A percentile compares a stretch with the other conserved stretches of the same genome.
Evolutionary conservation across 805 yeast genomes (phyloP).

Genomic region (Maudiozyma barnettii): DNA sequence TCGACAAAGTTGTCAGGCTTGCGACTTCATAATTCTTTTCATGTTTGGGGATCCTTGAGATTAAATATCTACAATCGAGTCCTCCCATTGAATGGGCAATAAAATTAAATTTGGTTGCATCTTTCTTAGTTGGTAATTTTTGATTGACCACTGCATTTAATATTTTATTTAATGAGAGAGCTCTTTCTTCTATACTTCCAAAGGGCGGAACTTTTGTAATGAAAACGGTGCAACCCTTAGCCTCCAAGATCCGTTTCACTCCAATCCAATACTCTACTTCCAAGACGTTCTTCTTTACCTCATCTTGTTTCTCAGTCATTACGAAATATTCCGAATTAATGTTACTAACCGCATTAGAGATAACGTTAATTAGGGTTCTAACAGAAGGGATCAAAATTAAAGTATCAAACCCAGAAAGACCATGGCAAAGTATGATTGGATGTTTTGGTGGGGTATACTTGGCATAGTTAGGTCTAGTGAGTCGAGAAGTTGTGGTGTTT

Average conservation of each 20-base stretch:
- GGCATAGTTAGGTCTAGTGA: not conserved
- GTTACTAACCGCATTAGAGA: constrained; percentile 12
- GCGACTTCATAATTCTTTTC: constrained; percentile 44
- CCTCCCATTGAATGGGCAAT: constrained; percentile 96
- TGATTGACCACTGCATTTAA: constrained; percentile 25
- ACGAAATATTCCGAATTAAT: constrained; percentile 17
- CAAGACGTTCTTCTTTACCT: not conserved
- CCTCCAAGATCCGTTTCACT: constrained; percentile 48
- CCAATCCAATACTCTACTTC: constrained; percentile 70
- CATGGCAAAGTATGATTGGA: constrained; percentile 81
- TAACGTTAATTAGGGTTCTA: constrained; percentile 21
- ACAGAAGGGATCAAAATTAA: constrained; percentile 37
- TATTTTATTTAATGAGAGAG: constrained; percentile 43
- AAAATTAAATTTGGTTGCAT: constrained; percentile 40
- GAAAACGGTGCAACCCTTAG: constrained; percentile 56
- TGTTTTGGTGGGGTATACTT: constrained; percentile 50
- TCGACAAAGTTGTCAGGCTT: constrained; percentile 73
- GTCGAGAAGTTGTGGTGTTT: not conserved
- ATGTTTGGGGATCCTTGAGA: constrained; percentile 39
- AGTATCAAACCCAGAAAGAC: constrained; percentile 72
- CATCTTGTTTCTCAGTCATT: constrained; percentile 17
- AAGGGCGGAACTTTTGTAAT: constrained; percentile 78
- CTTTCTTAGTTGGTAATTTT: not conserved
- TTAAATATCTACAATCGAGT: constrained; percentile 68
- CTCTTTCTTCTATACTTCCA: constrained; percentile 64